A percentile compares a stretch with the other conserved stretches of the same genome.
Evolutionary conservation across 2,329 filamentous ascomycete species (phyloP).

Genomic region (Pseudogymnoascus sp.): DNA sequence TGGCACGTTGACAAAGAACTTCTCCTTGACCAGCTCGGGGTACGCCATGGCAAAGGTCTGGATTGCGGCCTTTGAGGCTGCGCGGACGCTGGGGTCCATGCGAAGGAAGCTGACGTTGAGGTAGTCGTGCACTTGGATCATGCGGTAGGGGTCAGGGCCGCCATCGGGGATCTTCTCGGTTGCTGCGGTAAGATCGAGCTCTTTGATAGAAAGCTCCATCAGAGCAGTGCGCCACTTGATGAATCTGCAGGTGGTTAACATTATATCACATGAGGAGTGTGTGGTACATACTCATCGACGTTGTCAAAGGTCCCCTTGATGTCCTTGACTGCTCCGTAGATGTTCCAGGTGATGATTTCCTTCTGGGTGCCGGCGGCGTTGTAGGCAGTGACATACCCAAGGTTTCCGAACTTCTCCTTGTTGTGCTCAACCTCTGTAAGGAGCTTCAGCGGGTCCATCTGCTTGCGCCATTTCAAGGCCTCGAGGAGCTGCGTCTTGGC

Average conservation of each 20-base stretch:
- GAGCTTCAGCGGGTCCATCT: constrained; percentile 62
- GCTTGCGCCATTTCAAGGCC: constrained; percentile 77
- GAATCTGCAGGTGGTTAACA: constrained; percentile 51
- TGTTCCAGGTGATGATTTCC: constrained; percentile 82
- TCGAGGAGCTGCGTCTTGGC: constrained; percentile 72
- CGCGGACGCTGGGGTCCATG: constrained; percentile 68
- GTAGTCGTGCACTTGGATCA: constrained; percentile 92
- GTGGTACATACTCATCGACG: constrained; percentile 60
- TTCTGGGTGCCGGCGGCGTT: constrained; percentile 41
- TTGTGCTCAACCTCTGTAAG: constrained; percentile 56
- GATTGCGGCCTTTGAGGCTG: constrained; percentile 74
- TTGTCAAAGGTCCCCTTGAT: constrained; percentile 75
- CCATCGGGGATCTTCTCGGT: constrained; percentile 66
- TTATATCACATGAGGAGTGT: not conserved
- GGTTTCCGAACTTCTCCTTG: constrained; percentile 62
- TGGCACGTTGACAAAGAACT: constrained; percentile 95
- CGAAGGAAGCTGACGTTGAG: constrained; percentile 79
- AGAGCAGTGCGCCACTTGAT: constrained; percentile 79
- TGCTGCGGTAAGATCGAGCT: constrained; percentile 63
- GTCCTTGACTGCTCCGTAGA: constrained; percentile 82
- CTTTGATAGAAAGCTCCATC: constrained; percentile 77
- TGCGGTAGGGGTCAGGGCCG: constrained; percentile 74
- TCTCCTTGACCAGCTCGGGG: constrained; percentile 80
- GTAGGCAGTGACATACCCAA: constrained; percentile 78
- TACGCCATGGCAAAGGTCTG: constrained; percentile 74